Conservation (phyloP, 352 stramenopile species). For the Globisporangium viniferum region DNA sequence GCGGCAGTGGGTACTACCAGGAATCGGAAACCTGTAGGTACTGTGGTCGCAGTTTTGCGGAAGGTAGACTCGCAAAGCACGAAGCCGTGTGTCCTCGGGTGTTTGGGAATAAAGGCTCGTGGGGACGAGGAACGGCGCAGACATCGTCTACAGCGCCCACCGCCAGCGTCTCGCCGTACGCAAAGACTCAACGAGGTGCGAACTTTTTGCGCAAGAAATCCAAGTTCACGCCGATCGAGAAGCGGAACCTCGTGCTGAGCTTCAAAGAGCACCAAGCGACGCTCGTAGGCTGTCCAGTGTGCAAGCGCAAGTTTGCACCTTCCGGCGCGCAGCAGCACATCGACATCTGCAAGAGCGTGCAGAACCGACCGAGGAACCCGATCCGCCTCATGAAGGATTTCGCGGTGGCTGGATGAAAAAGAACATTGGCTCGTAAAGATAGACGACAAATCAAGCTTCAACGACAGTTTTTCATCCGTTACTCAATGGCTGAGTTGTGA, state of each 20-base stretch:
- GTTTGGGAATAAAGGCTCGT: constrained; percentile 72
- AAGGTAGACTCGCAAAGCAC: constrained; percentile 77
- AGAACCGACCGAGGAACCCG: constrained; percentile 76
- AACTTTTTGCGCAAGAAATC: constrained; percentile 6
- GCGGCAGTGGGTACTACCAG: constrained; percentile 13
- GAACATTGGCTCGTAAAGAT: constrained; percentile 2
- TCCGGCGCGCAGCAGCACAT: constrained; percentile 84
- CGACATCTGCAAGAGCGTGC: constrained; percentile 78
- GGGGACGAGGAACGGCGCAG: constrained; percentile 48
- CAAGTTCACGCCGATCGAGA: constrained; percentile 28
- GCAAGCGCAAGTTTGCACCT: constrained; percentile 74
- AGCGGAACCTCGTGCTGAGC: constrained; percentile 65
- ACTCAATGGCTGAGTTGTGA: not conserved
- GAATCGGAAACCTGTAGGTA: constrained; percentile 71
- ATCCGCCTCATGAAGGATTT: constrained; percentile 67
- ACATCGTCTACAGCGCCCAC: not conserved
- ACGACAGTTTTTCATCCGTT: not conserved
- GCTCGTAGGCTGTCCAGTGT: constrained; percentile 79
- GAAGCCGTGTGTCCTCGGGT: constrained; percentile 77
- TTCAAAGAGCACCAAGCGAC: constrained; percentile 79
- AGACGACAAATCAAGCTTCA: not conserved
- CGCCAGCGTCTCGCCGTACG: not conserved
- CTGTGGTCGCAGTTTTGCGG: constrained; percentile 73
- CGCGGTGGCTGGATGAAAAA: constrained; percentile 50
- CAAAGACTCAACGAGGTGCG: not conserved